Conservation (phyloP, 2,329 filamentous ascomycete species). For the Aspergillus uvarum region DNA sequence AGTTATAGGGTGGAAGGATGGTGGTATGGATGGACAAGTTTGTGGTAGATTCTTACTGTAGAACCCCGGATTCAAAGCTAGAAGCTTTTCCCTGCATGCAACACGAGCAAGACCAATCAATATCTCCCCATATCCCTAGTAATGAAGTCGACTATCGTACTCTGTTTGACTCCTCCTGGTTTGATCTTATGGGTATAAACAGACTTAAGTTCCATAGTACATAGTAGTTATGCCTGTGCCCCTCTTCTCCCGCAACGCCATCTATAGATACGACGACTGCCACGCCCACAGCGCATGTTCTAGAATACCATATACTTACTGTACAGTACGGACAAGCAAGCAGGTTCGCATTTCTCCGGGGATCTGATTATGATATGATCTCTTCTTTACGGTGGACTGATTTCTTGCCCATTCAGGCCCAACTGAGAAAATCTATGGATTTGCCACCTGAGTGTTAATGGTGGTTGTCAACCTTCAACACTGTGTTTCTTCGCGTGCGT, state of each 20-base stretch:
- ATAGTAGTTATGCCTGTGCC: neutral
- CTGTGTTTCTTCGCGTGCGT: neutral
- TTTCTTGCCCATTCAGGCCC: neutral
- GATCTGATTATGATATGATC: neutral
- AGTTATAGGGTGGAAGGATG: too few species aligned
- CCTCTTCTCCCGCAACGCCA: neutral
- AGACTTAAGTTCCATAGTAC: neutral
- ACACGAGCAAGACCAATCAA: neutral
- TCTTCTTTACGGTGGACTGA: neutral
- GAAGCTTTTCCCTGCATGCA: neutral
- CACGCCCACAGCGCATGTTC: neutral
- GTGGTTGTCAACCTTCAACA: neutral
- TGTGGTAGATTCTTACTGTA: neutral
- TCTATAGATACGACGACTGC: neutral
- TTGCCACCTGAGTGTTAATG: slow-evolving; percentile 12
- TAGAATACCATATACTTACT: neutral
- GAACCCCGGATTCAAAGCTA: neutral
- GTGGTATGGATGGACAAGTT: too few species aligned
- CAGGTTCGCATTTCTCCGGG: neutral
- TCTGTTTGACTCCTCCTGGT: too few species aligned
- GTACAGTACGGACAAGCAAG: neutral
- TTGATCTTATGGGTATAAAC: neutral
- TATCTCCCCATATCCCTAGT: neutral
- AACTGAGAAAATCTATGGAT: slow-evolving; percentile 7
- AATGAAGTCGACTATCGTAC: too few species aligned